A percentile compares a stretch with the other conserved stretches of the same genome.
phyloP scores from a whole-genome alignment of 306 rosid species.

The Quercus variabilis region DNA sequence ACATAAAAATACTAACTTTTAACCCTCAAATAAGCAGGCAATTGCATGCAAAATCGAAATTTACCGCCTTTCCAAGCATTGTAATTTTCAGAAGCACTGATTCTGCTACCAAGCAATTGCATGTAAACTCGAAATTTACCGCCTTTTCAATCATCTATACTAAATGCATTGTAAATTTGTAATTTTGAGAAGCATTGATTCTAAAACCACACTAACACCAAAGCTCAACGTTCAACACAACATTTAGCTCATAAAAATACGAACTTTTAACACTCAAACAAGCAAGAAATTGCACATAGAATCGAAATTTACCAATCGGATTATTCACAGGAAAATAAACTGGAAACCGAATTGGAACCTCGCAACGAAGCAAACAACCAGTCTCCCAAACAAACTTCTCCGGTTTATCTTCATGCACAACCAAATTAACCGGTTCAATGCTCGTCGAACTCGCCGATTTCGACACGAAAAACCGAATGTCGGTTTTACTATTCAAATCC shows the following conservation, averaged over 20 bases:
- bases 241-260: background rate
- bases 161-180: no score
- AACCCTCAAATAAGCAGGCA: no score
- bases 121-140: no score
- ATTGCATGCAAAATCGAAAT: no score
- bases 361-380: slow-evolving; percentile 75
- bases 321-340: slow-evolving; percentile 49
- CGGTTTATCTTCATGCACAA: slow-evolving; percentile 42
- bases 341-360: slow-evolving; percentile 71
- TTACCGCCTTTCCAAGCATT: no score
- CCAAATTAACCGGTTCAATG: slow-evolving; percentile 34
- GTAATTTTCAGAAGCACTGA: no score
- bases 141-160: no score
- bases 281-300: background rate
- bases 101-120: no score
- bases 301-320: slow-evolving; percentile 45
- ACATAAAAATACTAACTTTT: no score
- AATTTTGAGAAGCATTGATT: no score
- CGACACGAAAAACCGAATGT: slow-evolving; percentile 47
- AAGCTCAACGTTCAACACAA: background rate
- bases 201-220: no score
- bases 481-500: slow-evolving; percentile 31
- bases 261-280: background rate
- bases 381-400: slow-evolving; percentile 78
- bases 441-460: slow-evolving; percentile 23